Evolutionary conservation across 768 basidiomycete genomes (phyloP).

Genomic region (Suillus subaureus): DNA sequence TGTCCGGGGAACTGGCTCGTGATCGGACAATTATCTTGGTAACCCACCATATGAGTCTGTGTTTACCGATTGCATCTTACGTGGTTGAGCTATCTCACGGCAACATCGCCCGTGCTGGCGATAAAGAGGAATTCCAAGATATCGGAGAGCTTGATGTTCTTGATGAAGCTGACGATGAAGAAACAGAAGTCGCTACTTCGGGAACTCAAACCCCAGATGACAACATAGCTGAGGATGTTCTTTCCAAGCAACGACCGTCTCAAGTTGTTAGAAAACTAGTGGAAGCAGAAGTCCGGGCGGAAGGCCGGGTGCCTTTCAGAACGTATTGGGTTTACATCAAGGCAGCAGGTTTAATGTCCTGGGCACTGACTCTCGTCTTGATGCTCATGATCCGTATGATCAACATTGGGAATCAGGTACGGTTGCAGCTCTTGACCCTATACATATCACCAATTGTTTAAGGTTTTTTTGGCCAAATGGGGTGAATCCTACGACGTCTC

Average conservation of each 20-base stretch:
- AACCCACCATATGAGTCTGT: slow-evolving; percentile 79
- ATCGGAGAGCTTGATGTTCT: slow-evolving; percentile 46
- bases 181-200: slow-evolving; percentile 21
- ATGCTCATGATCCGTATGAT: slow-evolving; percentile 58
- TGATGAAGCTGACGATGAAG: slow-evolving; percentile 49
- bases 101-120: slow-evolving; percentile 49
- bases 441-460: slow-evolving; percentile 8
- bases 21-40: slow-evolving; percentile 79
- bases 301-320: slow-evolving; percentile 58
- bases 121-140: slow-evolving; percentile 48
- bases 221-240: slow-evolving; percentile 38
- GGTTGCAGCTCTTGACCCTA: slow-evolving; percentile 6
- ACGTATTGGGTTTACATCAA: slow-evolving; percentile 68
- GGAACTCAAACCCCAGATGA: slow-evolving; percentile 19
- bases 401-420: slow-evolving; percentile 60
- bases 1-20: slow-evolving; percentile 61
- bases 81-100: slow-evolving; percentile 64
- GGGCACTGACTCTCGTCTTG: slow-evolving; percentile 53
- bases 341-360: slow-evolving; percentile 58
- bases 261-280: slow-evolving; percentile 52
- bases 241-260: slow-evolving; percentile 12
- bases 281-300: slow-evolving; percentile 64
- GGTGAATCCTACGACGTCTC: slow-evolving; percentile 60
- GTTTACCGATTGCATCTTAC: slow-evolving; percentile 67
- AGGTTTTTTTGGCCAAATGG: slow-evolving; percentile 72